Base-by-base conservation (phyloP, 2,329 filamentous ascomycete species). In the Fusarium sacchari region DNA sequence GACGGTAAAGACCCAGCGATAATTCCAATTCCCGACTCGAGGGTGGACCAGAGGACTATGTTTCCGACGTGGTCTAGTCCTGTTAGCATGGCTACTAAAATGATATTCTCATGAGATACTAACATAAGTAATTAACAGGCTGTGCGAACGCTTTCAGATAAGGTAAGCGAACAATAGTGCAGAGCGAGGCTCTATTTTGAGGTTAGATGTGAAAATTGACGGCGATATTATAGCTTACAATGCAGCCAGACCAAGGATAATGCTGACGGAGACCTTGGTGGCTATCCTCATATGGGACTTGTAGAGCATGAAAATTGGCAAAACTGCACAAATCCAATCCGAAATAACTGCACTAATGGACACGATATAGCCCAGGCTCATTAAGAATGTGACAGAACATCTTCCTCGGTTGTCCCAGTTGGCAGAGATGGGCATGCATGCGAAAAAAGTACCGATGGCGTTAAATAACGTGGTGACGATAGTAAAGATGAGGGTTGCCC, bases 21-120 rank as follows among this genome's bases (percentile, higher is more conserved):
- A 1, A 75, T 75, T 28, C 73, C 73, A 4, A 69, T 73, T 14
- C 73, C 73, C 2, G 69, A 75, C 40, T 75, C 73, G 1, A 75
- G 15, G 4, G 63, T 60, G 3, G 72, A 73, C 73, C 73, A 75
- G 2, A 75, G 22, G 5, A 64, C 44, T 3, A 69, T 71, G 9
- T 71, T 53, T 3, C 53, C 44, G 5, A 71, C 60, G 9, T 75
- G 36, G 4, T 75, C 73, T 75, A 22, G 4, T 2, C 4, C 3
- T 20, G 24, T 61, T 26, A 62, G 52, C 18, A 17, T 1, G 6
- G 26, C 2, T 20, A 3, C 4, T 3, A 8, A 18, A 6, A 13
- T 9, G 3, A 6, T 7, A 0, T 6, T 5, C 3, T 18, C 9
- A 2, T 7, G 4, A 0, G 5, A n/a, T 26, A 63, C 72, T 34